Evolutionary conservation across 2,329 filamentous ascomycete species (phyloP), one percentile per base, ranked within the genome.

Genomic region (Aaosphaeria arxii): DNA sequence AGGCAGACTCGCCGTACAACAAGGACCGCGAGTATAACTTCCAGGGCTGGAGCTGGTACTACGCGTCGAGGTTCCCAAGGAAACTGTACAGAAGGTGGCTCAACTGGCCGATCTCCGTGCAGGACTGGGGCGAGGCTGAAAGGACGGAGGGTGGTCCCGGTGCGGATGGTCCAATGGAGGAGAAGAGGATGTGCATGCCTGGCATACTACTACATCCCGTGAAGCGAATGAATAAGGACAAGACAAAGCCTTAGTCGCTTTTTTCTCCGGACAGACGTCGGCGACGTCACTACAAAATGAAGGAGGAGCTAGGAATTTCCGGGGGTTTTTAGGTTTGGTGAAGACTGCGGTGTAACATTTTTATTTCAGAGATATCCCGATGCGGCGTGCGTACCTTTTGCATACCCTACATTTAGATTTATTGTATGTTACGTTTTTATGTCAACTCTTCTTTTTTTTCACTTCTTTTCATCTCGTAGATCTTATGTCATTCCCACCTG

Each of bases 171-270:
- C 36, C 73, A 74, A 52, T 70, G 55, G 54, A 86, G 84, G 80
- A 78, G 76, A 43, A 81, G 84, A 81, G 91, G 50, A 95, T 96
- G 90, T 96, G 91, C 72, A 74, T 96, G 38, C 90, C 91, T 6
- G 89, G 88, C 1, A 92, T 96, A 86, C 72, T 96, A 52, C 72
- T 96, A 54, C 91, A 96, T 77, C 91, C 91, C 0, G 81, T 96
- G 45, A 96, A 96, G 76, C 80, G 83, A 45, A 70, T 71, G 66
- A 52, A 47, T 31, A 62, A 54, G 57, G 55, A 62, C n/a, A 44
- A 50, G 42, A 44, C 55, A 7, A 62, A 56, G 43, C 55, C 46
- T 42, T 49, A 44, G 44, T 9, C 9, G 33, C n/a, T 36, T 36
- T n/a, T 36, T 36, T 36, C 33, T 24, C 17, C 17, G 17, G 17